Evolutionary conservation across 257 asterid species (phyloP).

Genomic region (Solanum chiquidenum): DNA sequence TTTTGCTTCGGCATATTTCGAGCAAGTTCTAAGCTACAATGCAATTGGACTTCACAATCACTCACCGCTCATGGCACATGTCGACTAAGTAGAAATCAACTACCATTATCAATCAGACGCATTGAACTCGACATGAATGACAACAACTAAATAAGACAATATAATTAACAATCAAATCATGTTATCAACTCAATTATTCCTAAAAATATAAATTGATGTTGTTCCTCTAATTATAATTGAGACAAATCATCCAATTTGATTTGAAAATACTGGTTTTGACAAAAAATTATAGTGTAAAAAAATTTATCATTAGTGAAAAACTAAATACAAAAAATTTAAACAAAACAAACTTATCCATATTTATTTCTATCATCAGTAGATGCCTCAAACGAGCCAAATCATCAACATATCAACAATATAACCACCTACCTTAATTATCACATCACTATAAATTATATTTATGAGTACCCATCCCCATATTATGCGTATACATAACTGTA

Average conservation of each 20-base stretch:
- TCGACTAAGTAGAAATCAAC: background rate
- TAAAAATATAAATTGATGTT: background rate
- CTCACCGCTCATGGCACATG: background rate
- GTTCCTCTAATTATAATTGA: no score
- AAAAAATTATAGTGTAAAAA: background rate
- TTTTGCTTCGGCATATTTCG: background rate
- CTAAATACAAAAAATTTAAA: no score
- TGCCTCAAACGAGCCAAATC: background rate
- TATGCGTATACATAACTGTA: background rate
- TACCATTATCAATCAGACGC: no score
- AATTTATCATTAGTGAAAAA: background rate
- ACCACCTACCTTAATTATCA: background rate
- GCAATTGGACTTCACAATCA: background rate
- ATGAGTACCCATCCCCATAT: background rate
- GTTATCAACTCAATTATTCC: no score
- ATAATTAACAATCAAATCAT: no score
- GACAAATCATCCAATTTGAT: background rate
- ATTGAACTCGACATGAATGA: no score
- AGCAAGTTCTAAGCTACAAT: no score
- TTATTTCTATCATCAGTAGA: background rate
- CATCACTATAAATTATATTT: background rate
- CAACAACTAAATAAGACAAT: no score
- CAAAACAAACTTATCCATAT: background rate
- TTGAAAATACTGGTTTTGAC: background rate
- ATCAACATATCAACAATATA: background rate